phyloP scores from a whole-genome alignment of 805 yeast genomes.

The Komagataella kurtzmanii region DNA sequence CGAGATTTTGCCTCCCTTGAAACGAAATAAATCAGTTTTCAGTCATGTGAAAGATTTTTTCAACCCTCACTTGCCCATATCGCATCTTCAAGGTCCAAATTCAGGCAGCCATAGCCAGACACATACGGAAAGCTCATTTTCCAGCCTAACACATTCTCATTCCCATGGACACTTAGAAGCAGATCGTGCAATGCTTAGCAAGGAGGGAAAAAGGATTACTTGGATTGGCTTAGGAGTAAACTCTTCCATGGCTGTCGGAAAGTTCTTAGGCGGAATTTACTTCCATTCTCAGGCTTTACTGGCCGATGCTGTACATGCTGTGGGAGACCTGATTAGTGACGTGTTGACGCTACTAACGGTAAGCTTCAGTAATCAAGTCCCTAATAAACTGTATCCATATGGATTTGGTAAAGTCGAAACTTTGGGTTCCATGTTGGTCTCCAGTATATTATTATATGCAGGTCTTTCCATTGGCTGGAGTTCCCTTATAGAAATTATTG shows the following conservation, averaged over 20 bases:
- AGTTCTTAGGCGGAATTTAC: constrained; percentile 78
- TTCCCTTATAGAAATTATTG: constrained; percentile 54
- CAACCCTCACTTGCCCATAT: constrained; percentile 20
- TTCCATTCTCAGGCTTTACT: constrained; percentile 91
- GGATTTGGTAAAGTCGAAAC: constrained; percentile 94
- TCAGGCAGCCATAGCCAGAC: constrained; percentile 5
- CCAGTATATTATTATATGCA: constrained; percentile 71
- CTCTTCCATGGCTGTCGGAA: constrained; percentile 73
- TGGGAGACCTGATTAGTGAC: constrained; percentile 84
- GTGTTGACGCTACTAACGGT: constrained; percentile 83
- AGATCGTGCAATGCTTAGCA: not conserved
- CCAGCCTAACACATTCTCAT: constrained; percentile 5
- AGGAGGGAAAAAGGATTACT: constrained; percentile 51
- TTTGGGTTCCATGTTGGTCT: constrained; percentile 80
- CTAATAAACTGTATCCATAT: constrained; percentile 52
- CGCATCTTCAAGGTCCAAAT: constrained; percentile 1
- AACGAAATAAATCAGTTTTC: not conserved
- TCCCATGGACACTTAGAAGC: constrained; percentile 6
- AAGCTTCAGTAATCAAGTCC: constrained; percentile 50
- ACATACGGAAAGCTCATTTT: constrained; percentile 1
- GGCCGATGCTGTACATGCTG: constrained; percentile 92
- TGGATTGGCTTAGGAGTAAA: constrained; percentile 83
- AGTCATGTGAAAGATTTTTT: constrained; percentile 17
- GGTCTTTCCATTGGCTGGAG: constrained; percentile 88
- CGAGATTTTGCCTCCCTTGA: not conserved